Conservation (phyloP, 129 eudicot genomes). For the Dittrichia graveolens region DNA sequence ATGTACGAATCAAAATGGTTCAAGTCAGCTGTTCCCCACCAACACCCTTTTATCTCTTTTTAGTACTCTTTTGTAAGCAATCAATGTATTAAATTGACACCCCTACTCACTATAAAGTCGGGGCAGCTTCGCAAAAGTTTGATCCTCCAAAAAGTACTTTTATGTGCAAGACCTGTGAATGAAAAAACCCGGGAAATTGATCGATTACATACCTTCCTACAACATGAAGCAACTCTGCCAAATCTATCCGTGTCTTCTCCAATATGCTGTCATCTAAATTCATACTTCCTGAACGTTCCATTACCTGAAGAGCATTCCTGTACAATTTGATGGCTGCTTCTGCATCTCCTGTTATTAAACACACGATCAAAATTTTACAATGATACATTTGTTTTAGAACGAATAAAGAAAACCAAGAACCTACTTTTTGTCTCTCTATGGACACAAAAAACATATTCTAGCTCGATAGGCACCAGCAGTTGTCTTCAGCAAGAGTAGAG, state of each 20-base stretch:
- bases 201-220: slow-evolving; percentile 64
- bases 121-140: neutral
- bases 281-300: slow-evolving; percentile 50
- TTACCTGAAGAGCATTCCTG: slow-evolving; percentile 54
- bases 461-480: neutral
- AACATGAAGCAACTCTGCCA: slow-evolving; percentile 81
- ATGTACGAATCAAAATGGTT: neutral
- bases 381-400: neutral
- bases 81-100: neutral
- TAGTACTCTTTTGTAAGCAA: neutral
- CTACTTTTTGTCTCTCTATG: neutral
- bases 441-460: slow-evolving; percentile 3
- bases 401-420: neutral
- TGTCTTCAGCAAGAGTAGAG: neutral
- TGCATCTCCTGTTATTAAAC: slow-evolving; percentile 55
- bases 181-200: slow-evolving; percentile 14
- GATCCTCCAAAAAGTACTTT: neutral
- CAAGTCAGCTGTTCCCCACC: neutral
- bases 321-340: slow-evolving; percentile 75
- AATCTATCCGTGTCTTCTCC: slow-evolving; percentile 78
- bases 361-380: neutral
- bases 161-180: neutral
- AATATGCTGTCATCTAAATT: slow-evolving; percentile 54
- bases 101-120: neutral
- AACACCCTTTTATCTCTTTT: neutral